Percentiles rank a stretch among this genome's conserved stretches.
phyloP scores from a whole-genome alignment of 2,329 filamentous ascomycete species.

The Neoscytalidium dimidiatum region DNA sequence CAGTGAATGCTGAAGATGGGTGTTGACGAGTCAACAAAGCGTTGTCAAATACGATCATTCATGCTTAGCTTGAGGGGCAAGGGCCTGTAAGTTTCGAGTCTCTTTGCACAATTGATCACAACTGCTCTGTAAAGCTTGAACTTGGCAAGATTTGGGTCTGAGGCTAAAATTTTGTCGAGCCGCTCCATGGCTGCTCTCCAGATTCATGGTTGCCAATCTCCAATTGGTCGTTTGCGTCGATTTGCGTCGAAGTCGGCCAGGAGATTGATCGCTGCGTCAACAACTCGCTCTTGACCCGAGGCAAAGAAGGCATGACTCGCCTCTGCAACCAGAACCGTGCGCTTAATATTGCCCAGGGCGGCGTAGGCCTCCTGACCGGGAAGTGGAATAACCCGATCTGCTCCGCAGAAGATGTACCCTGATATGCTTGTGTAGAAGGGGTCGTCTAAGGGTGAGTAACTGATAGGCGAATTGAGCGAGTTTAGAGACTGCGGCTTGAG shows the following conservation, averaged over 20 bases:
- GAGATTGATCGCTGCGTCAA: neutral
- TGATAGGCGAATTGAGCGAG: slow-evolving; percentile 9
- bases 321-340: slow-evolving; percentile 20
- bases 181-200: too few species aligned
- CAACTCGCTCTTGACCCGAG: neutral
- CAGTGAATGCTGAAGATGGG: too few species aligned
- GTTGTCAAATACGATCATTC: too few species aligned
- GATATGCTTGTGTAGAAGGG: neutral
- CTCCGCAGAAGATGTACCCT: slow-evolving; percentile 20
- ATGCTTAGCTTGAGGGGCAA: too few species aligned
- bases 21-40: too few species aligned
- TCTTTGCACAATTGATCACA: too few species aligned
- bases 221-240: neutral
- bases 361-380: slow-evolving; percentile 28
- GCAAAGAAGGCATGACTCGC: neutral
- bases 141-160: too few species aligned
- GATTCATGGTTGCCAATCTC: neutral
- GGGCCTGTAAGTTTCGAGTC: too few species aligned
- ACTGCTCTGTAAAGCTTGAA: too few species aligned
- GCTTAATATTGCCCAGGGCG: slow-evolving; percentile 10
- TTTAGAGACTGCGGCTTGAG: slow-evolving; percentile 14
- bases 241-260: neutral
- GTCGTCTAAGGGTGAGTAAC: slow-evolving; percentile 18
- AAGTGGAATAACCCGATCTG: slow-evolving; percentile 29
- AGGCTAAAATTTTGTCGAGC: too few species aligned